phyloP scores from a whole-genome alignment of 331 rosid species.

The Stylosanthes scabra region DNA sequence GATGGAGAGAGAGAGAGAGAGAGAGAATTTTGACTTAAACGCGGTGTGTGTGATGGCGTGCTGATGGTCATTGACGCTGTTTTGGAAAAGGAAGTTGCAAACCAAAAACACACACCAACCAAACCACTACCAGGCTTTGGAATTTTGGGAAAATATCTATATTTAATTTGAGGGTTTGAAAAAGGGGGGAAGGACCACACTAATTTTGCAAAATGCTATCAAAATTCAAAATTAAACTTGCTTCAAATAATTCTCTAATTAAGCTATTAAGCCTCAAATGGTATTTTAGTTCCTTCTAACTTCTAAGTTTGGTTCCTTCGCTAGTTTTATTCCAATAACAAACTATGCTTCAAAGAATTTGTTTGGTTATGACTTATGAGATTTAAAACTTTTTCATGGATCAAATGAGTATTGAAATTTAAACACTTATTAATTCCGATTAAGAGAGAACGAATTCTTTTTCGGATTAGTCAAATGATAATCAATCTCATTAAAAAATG shows the following conservation, averaged over 20 bases:
- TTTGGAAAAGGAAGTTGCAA: slow-evolving; percentile 11
- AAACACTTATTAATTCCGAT: too few relatives aligned
- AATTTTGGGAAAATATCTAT: background rate
- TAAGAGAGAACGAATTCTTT: too few relatives aligned
- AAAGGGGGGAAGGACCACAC: background rate
- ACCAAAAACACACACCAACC: background rate
- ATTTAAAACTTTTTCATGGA: too few relatives aligned
- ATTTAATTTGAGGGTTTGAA: background rate
- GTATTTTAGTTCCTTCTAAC: too few relatives aligned
- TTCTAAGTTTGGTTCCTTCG: too few relatives aligned
- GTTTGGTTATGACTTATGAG: too few relatives aligned
- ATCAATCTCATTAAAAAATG: too few relatives aligned
- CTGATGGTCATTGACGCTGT: slow-evolving; percentile 34
- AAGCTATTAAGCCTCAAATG: too few relatives aligned
- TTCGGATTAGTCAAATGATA: too few relatives aligned
- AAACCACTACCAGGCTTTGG: background rate
- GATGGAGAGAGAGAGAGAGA: background rate
- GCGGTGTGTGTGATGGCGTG: background rate
- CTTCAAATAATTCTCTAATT: background rate
- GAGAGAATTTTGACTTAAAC: slow-evolving; percentile 40
- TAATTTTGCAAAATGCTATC: background rate
- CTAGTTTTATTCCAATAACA: background rate
- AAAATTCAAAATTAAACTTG: slow-evolving; percentile 12
- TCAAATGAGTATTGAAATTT: too few relatives aligned
- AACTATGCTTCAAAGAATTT: too few relatives aligned